These are phyloP conservation scores for Populus hybrid DNA, from an alignment of 441 rosid species.

Conservation along the genomic window DNA sequence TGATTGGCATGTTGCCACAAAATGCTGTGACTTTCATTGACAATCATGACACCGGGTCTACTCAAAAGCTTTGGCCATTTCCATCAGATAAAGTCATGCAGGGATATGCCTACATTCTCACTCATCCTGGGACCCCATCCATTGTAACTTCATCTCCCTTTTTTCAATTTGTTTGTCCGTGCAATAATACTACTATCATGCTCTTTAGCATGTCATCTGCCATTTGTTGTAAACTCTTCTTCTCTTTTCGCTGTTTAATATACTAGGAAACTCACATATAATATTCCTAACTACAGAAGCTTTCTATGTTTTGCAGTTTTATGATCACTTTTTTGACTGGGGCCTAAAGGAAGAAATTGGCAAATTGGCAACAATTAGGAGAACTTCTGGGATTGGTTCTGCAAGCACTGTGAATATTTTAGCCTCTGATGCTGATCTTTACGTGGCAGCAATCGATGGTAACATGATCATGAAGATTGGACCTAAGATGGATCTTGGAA, in stretches of 20 bases:
- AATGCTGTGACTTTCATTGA: no score
- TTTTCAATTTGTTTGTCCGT: background rate
- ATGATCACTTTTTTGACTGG: slow-evolving; percentile 65
- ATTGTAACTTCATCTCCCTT: slow-evolving; percentile 40
- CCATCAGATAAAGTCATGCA: slow-evolving; percentile 89
- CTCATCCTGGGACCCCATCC: slow-evolving; percentile 81
- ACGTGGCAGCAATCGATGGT: slow-evolving; percentile 54
- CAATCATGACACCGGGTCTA: slow-evolving; percentile 77
- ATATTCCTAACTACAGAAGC: background rate
- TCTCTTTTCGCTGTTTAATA: background rate
- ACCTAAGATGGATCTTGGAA: slow-evolving; percentile 50
- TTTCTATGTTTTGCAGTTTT: slow-evolving; percentile 41
- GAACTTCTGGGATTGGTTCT: slow-evolving; percentile 35
- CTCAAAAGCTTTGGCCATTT: slow-evolving; percentile 59
- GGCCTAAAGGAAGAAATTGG: slow-evolving; percentile 53
- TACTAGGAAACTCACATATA: no score
- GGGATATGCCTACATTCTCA: slow-evolving; percentile 86
- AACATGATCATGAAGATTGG: slow-evolving; percentile 67
- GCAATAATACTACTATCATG: background rate
- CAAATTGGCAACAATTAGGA: slow-evolving; percentile 44
- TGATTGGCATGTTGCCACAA: slow-evolving; percentile 67
- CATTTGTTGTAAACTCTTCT: background rate
- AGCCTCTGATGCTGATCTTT: slow-evolving; percentile 52
- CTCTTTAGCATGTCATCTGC: background rate
- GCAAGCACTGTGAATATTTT: slow-evolving; percentile 44